Evolutionary conservation across 441 rosid species (phyloP), one percentile per base, ranked within the genome.

Genomic region (Populus tomentosa): DNA sequence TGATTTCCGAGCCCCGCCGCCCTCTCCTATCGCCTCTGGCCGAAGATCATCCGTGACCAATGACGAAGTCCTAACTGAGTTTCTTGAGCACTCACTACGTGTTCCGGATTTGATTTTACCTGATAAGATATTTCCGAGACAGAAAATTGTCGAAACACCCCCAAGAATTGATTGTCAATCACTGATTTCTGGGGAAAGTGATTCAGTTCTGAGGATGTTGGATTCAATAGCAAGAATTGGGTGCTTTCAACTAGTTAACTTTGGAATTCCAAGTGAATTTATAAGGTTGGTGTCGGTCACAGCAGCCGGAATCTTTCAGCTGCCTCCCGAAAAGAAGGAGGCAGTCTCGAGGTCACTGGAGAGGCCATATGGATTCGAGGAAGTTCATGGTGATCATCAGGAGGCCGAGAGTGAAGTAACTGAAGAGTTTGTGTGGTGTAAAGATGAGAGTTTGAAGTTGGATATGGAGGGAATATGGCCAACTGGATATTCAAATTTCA

Each of bases 1-100:
- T 70, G 93, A 91, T 72, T 94, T 90, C 77, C 88, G 97, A 7
- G 95, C 97, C 36, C 98, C 97, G 63, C 97, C 98, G 14, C 95
- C 98, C 8, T 92, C 98, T 36, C 97, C 97, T 0, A 85, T 87
- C 24, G 90, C 91, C 50, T 76, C 85, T 36, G 91, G 97, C 75
- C 88, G 98, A 28, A 81, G 92, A 42, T 94, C 97, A 24, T 88
- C 86, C 70, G 90, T 94, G 32, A 83, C 92, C 35, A 93, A 94
- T 40, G 97, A 89, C 24, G 89, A 89, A 13, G 88, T 90, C 74
- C 92, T 93, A 73, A 80, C 90, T 2, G 90, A 94, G 72, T 94
- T 90, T 86, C 90, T 94, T 33, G 91, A 93, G 72, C 88, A 87
- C 78, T 88, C 95, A 8, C 84, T 85, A 23, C 91, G 92, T 11